phyloP scores from a whole-genome alignment of 2,329 filamentous ascomycete species.

The Cryphonectria radicalis region DNA sequence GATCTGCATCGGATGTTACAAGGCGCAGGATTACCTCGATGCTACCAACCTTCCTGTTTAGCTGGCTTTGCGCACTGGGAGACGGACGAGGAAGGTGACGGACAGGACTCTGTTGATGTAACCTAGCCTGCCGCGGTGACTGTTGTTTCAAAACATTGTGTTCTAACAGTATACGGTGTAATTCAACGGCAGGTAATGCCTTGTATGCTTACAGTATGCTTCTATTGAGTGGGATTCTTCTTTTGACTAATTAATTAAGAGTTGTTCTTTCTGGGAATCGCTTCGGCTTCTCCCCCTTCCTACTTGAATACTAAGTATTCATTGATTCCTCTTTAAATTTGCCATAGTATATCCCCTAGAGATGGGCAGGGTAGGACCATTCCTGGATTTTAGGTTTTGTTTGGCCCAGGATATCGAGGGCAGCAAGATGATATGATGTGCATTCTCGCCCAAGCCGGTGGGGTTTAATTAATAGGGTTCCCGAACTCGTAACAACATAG shows the following conservation, averaged over 20 bases:
- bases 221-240: background rate
- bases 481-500: background rate
- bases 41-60: background rate
- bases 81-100: background rate
- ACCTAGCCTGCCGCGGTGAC: background rate
- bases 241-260: no score
- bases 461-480: background rate
- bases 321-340: background rate
- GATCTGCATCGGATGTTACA: background rate
- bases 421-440: background rate
- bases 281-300: no score
- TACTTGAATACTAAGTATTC: no score
- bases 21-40: background rate
- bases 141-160: no score
- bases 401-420: background rate
- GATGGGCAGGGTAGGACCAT: background rate
- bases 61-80: background rate
- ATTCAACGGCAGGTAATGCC: background rate
- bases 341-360: background rate
- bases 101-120: background rate
- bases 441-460: background rate
- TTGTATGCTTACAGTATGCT: background rate
- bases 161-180: background rate
- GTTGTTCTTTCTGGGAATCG: background rate
- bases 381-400: background rate